Conservation (phyloP, 192 early-diverging fungal genomes). For the Martensiomyces pterosporus region DNA sequence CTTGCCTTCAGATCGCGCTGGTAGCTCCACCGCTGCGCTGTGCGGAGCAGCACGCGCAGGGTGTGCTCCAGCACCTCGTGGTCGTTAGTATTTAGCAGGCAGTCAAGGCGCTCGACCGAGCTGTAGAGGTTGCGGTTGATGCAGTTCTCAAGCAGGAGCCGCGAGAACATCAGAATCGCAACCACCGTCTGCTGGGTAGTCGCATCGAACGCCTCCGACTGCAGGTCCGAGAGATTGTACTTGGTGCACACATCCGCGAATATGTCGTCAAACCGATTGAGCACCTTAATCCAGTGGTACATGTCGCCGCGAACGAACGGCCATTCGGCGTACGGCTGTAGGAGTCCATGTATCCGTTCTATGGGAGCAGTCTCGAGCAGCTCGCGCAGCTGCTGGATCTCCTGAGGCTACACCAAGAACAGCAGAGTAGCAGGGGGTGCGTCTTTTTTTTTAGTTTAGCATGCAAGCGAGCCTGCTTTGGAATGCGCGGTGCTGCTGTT, state of each 20-base stretch:
- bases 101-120: slow-evolving; percentile 76
- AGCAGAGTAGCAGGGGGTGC: too few relatives aligned
- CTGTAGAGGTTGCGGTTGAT: slow-evolving; percentile 93
- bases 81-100: slow-evolving; percentile 75
- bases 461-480: too few relatives aligned
- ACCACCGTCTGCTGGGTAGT: slow-evolving; percentile 56
- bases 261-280: slow-evolving; percentile 89
- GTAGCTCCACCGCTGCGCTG: slow-evolving; percentile 84
- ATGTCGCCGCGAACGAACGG: slow-evolving; percentile 84
- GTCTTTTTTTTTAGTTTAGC: too few relatives aligned
- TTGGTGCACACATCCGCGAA: slow-evolving; percentile 63
- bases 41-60: slow-evolving; percentile 77
- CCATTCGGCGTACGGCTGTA: slow-evolving; percentile 61
- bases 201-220: slow-evolving; percentile 56
- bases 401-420: slow-evolving; percentile 34
- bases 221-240: slow-evolving; percentile 62
- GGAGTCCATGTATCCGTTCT: slow-evolving; percentile 54
- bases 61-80: slow-evolving; percentile 74
- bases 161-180: slow-evolving; percentile 71
- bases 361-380: slow-evolving; percentile 45
- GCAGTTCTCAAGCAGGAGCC: slow-evolving; percentile 86
- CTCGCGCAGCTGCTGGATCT: slow-evolving; percentile 44
- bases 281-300: slow-evolving; percentile 91
- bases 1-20: slow-evolving; percentile 61
- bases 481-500: too few relatives aligned